Evolutionary conservation across 805 yeast genomes (phyloP), one percentile per base, ranked within the genome.

Genomic region (Sungouiella thailandica): DNA sequence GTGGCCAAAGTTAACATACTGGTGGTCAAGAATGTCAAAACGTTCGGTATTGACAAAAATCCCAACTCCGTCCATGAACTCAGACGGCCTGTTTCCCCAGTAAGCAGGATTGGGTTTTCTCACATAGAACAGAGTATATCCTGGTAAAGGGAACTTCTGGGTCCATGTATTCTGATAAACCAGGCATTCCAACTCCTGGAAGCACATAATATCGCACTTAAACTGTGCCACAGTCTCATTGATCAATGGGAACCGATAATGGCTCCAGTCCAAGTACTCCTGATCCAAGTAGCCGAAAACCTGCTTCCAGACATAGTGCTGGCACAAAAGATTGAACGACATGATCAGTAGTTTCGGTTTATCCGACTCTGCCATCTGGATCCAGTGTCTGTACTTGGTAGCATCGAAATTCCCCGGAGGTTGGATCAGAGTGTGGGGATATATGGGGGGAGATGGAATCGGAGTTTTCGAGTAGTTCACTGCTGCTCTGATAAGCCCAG

Each of bases 51-150:
- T 74, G 35, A 68, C 68, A 45, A 76, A 75, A 3, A 78, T 60
- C 0, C 78, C 71, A 7, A 76, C 80, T 7, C 84, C 83, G 50
- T 78, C 84, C 65, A 78, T 68, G 44, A 62, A 65, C 27, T 65
- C 66, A 3, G 55, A 43, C 4, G 63, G 58, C 30, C 34, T 45
- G 12, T 58, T 55, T 15, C 54, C 55, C 83, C 83, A 78, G 46
- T 76, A 76, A 2, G 39, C 43, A 0, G 83, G 80, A 12, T 62
- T 63, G 4, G 70, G 65, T 49, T 78, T 78, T 28, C 65, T 60
- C 15, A 69, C 63, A 44, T 67, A 77, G 8, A 61, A 46, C 2
- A 78, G 68, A 2, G 63, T 67, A 47, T 66, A 78, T n/a, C 70
- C 65, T 28, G 49, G 36, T 17, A 52, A 40, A 0, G 48, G 43